Conservation (phyloP, 352 stramenopile genomes). For the Globisporangium viniferum region DNA sequence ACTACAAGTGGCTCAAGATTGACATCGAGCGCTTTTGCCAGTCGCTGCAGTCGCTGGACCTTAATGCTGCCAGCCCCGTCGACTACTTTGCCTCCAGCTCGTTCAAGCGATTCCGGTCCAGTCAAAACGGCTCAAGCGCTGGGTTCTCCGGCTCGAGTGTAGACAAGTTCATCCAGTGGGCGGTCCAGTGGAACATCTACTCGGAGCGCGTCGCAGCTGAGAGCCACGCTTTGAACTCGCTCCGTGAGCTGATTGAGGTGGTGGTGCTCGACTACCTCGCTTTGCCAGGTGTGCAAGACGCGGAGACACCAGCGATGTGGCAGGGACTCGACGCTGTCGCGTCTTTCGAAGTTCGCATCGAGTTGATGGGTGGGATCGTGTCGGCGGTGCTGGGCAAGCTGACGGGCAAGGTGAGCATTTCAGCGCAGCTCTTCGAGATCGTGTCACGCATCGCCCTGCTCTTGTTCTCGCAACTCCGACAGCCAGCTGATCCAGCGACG, state of each 20-base stretch:
- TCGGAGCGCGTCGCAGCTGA: conserved; percentile 79
- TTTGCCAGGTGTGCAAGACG: conserved; percentile 37
- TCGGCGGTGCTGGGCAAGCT: conserved; percentile 60
- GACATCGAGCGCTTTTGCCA: conserved; percentile 73
- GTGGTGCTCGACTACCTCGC: conserved; percentile 74
- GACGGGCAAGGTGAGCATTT: conserved; percentile 41
- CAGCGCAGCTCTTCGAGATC: conserved; percentile 78
- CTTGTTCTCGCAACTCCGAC: conserved; percentile 50
- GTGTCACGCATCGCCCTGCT: conserved; percentile 61
- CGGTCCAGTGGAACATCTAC: conserved; percentile 83
- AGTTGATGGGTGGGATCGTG: conserved; percentile 66
- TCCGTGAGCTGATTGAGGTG: conserved; percentile 75
- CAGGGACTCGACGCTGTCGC: conserved; percentile 56
- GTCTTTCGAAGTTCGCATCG: conserved; percentile 50
- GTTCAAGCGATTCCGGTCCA: conserved; percentile 65
- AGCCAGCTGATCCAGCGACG: conserved; percentile 13
- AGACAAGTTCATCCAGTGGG: conserved; percentile 68
- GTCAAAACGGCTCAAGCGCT: conserved; percentile 23
- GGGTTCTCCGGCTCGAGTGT: conserved; percentile 30
- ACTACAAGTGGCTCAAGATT: conserved; percentile 83
- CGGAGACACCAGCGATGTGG: conserved; percentile 42
- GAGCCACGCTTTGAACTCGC: conserved; percentile 73
- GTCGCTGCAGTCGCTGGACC: conserved; percentile 53
- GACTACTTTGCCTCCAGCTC: conserved; percentile 34
- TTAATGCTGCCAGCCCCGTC: conserved; percentile 35